Percentiles rank a stretch among this genome's conserved stretches.
Evolutionary conservation across 2,329 filamentous ascomycete species (phyloP).

Genomic region (Fusarium begoniae): DNA sequence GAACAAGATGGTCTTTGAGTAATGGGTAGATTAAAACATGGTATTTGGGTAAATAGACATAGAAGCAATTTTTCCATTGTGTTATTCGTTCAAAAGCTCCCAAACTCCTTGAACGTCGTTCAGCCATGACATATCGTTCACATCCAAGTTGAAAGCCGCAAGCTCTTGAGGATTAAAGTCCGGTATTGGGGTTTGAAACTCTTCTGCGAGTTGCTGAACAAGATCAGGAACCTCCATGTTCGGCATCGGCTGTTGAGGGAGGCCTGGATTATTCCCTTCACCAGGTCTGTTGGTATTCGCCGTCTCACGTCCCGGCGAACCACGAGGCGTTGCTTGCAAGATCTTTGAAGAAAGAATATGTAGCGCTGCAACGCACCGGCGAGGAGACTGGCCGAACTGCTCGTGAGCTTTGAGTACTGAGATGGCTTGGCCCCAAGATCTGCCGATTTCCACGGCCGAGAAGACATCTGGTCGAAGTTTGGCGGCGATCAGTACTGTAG

Average conservation of each 20-base stretch:
- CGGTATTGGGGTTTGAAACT: conserved; percentile 33
- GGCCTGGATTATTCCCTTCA: not conserved
- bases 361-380: conserved; percentile 46
- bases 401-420: conserved; percentile 47
- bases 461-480: conserved; percentile 48
- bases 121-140: conserved; percentile 47
- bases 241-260: not conserved
- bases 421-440: conserved; percentile 48
- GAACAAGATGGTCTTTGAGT: conserved; percentile 53
- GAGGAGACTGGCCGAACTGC: conserved; percentile 46
- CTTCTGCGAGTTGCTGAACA: conserved; percentile 32
- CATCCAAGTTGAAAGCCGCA: conserved; percentile 43
- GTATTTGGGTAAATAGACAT: not conserved
- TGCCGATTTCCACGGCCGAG: conserved; percentile 36
- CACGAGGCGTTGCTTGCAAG: conserved; percentile 31
- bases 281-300: not conserved
- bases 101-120: conserved; percentile 47
- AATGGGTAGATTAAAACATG: not conserved
- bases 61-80: not conserved
- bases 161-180: conserved; percentile 39
- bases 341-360: conserved; percentile 49
- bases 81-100: conserved; percentile 42
- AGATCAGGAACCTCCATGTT: conserved; percentile 16
- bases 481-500: conserved; percentile 49
- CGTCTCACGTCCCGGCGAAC: not conserved